Conservation (phyloP, 1,139 yeast species). For the Zygoascus sp. region DNA sequence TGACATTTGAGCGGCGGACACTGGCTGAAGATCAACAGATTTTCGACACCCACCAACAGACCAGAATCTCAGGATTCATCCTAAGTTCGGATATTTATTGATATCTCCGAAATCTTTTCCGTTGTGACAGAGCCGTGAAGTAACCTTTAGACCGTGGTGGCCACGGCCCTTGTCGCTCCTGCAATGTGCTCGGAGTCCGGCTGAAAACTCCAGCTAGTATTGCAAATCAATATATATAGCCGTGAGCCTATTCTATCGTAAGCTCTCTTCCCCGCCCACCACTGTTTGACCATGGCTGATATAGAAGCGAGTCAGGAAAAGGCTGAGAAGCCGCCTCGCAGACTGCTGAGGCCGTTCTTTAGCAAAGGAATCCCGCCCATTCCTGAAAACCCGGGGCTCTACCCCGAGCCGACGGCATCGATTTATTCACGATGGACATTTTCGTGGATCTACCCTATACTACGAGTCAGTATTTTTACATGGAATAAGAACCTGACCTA, state of each 20-base stretch:
- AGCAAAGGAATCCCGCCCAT: slow-evolving; percentile 32
- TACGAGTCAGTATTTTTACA: slow-evolving; percentile 38
- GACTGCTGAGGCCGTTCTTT: slow-evolving; percentile 26
- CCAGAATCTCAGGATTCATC: no score
- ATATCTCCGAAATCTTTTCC: no score
- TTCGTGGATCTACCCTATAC: slow-evolving; percentile 56
- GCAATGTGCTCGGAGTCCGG: background rate
- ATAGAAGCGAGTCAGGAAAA: background rate
- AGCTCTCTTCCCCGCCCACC: background rate
- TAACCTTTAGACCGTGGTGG: no score
- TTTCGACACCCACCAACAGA: no score
- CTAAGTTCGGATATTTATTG: no score
- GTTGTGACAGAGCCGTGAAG: no score
- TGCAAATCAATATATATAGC: background rate
- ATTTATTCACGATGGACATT: slow-evolving; percentile 38
- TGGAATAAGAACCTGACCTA: no score
- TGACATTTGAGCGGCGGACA: no score
- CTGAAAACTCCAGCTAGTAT: background rate
- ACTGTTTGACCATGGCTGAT: slow-evolving; percentile 2
- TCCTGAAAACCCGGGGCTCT: slow-evolving; percentile 25
- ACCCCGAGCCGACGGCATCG: slow-evolving; percentile 29
- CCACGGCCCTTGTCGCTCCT: no score
- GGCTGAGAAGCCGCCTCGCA: slow-evolving; percentile 5
- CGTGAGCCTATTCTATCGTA: background rate
- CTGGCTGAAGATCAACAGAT: no score